Percentiles rank a stretch among this genome's conserved stretches.
Evolutionary conservation across 164 flowering plant genomes (phyloP).

Genomic region (Stephania yunnanensis): DNA sequence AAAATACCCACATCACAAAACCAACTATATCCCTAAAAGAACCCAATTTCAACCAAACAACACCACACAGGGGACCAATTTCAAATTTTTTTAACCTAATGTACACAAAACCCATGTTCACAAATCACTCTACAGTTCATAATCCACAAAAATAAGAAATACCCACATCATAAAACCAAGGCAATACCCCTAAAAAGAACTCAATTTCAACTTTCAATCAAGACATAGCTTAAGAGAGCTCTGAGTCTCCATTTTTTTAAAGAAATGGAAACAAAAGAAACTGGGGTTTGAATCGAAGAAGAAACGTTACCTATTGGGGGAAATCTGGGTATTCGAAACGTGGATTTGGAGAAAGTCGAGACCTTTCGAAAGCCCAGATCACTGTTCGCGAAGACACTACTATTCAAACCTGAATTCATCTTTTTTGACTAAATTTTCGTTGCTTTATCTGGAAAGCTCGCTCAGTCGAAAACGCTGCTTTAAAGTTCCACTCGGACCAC

Average conservation of each 20-base stretch:
- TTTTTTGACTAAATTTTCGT: not conserved
- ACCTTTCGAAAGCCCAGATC: constrained; percentile 10
- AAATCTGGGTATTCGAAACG: constrained; percentile 4
- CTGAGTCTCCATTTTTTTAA: not conserved
- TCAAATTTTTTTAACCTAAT: too few species aligned
- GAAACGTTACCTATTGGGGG: constrained; percentile 6
- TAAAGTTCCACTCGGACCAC: too few species aligned
- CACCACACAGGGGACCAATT: too few species aligned
- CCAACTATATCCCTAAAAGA: too few species aligned
- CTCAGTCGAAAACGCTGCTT: not conserved
- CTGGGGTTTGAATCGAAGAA: not conserved
- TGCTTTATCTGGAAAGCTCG: not conserved
- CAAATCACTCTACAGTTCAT: too few species aligned
- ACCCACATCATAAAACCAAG: too few species aligned
- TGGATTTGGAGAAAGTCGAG: constrained; percentile 7
- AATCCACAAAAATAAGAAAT: too few species aligned
- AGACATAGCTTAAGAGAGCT: not conserved
- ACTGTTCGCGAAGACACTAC: constrained; percentile 11
- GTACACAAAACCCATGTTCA: too few species aligned
- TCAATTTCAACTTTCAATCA: not conserved
- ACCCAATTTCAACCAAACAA: not conserved
- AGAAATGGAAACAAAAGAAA: constrained; percentile 1
- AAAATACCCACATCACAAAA: too few species aligned
- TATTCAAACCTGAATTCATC: constrained; percentile 2
- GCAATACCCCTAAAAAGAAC: too few species aligned